A percentile compares a stretch with the other conserved stretches of the same genome.
These are phyloP conservation scores for Calycina marina DNA, from an alignment of 2,329 filamentous ascomycete species.

Conservation along the genomic window DNA sequence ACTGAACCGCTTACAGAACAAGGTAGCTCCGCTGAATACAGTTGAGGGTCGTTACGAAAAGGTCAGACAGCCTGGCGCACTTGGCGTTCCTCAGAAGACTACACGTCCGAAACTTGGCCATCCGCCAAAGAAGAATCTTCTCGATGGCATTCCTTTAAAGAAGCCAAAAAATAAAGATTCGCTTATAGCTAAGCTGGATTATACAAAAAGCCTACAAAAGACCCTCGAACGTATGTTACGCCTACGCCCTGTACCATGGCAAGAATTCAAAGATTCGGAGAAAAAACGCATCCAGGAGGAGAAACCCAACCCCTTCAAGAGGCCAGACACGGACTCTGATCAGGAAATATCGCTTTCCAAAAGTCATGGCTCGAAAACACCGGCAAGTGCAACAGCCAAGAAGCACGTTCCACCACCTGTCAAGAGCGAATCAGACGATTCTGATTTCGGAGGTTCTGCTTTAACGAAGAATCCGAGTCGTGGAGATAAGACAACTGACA, in stretches of 20 bases:
- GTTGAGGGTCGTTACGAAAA: constrained; percentile 21
- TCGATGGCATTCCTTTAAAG: constrained; percentile 8
- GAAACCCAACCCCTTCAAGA: too few relatives aligned
- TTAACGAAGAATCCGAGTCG: background rate
- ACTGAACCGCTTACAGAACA: constrained; percentile 11
- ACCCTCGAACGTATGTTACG: constrained; percentile 15
- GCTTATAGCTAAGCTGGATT: constrained; percentile 19
- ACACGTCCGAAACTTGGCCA: constrained; percentile 18
- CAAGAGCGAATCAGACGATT: background rate
- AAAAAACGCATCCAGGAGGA: background rate
- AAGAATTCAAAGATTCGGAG: background rate
- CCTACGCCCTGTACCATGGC: background rate
- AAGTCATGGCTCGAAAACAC: constrained; percentile 17
- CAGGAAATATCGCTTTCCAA: constrained; percentile 22
- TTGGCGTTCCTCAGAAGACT: constrained; percentile 22
- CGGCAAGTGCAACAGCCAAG: constrained; percentile 2
- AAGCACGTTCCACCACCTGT: constrained; percentile 3
- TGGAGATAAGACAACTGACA: background rate
- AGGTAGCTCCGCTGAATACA: constrained; percentile 10
- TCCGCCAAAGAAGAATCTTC: constrained; percentile 16
- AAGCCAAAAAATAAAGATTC: constrained; percentile 8
- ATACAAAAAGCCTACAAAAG: constrained; percentile 16
- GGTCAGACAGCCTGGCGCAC: constrained; percentile 18
- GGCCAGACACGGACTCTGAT: constrained; percentile 12
- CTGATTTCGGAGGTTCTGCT: background rate